Evolutionary conservation across 2,329 filamentous ascomycete genomes (phyloP), one percentile per base, ranked within the genome.

Genomic region (Berkeleyomyces rouxiae): DNA sequence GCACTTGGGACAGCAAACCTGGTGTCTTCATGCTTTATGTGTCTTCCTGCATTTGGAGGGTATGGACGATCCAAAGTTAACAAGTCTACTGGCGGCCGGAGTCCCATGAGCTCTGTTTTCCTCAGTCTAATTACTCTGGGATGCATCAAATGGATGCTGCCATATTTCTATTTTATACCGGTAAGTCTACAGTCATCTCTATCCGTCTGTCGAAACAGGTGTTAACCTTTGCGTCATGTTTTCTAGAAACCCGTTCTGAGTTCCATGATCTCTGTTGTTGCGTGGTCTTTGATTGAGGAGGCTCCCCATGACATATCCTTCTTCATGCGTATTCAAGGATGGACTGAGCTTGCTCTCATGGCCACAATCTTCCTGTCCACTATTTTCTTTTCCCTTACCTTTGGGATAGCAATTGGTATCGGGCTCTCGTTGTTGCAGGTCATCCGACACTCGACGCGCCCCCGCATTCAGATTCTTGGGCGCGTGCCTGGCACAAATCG

Each of bases 41-140:
- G 89, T 23, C 78, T 99, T 31, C 93, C 93, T 5, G 88, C 90
- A 0, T 99, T 99, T 77, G 93, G 93, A 16, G 93, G 93, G 7
- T 99, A 99, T 70, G 93, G 91, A 7, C 81, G 93, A 71, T 96
- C 90, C 74, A 97, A 97, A 73, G 87, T 99, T 67, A 97, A 96
- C 75, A 86, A 86, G 67, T 87, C 87, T 59, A 97, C 93, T 1
- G 93, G 93, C 43, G 92, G 90, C 39, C 88, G 86, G 72, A 96
- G 88, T 1, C 92, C 92, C 0, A 95, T 97, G 87, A 93, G 88
- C 74, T 95, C 88, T 66, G 82, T 99, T 44, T 83, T 97, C 59
- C 75, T 99, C 62, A 90, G 87, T 65, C 67, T 91, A 49, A 87
- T 97, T 68, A 89, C 92, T 0, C 76, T 96, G 31, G 74, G 95